These are phyloP conservation scores for Lecanosticta acicola DNA, from an alignment of 2,329 filamentous ascomycete species.

Conservation along the genomic window DNA sequence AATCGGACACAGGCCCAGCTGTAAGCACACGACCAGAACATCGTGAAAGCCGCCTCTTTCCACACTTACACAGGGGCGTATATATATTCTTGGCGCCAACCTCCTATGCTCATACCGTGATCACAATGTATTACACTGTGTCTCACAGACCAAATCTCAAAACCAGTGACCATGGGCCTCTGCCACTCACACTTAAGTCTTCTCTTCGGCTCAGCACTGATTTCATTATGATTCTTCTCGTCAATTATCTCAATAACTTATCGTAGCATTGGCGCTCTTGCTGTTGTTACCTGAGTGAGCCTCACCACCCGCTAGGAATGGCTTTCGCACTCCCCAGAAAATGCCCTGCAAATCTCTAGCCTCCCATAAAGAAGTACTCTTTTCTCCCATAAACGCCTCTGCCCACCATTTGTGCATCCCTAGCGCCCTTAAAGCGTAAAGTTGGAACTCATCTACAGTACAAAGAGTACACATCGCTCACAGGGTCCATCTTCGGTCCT, in stretches of 20 bases:
- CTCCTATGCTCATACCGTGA: too few species aligned
- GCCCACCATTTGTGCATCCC: conserved; percentile 3
- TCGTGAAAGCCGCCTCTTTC: too few species aligned
- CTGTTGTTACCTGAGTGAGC: background rate
- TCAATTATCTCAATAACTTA: background rate
- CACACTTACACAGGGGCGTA: too few species aligned
- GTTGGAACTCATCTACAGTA: background rate
- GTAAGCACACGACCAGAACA: too few species aligned
- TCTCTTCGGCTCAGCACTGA: too few species aligned
- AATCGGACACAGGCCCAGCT: too few species aligned
- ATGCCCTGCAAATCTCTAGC: conserved; percentile 4
- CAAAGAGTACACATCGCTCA: conserved; percentile 1
- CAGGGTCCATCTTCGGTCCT: background rate
- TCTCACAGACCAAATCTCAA: too few species aligned
- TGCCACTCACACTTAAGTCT: too few species aligned
- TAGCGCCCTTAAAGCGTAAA: background rate
- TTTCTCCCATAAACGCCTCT: background rate
- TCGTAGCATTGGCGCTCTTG: conserved; percentile 7
- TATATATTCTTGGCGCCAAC: too few species aligned
- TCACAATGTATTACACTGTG: too few species aligned
- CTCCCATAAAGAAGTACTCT: background rate
- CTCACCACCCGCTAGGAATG: background rate
- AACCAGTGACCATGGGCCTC: too few species aligned
- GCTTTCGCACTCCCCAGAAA: background rate
- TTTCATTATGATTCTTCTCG: background rate